Percentiles rank a stretch among this genome's conserved stretches.
These are phyloP conservation scores for Blastobotrys petasosporus DNA, from an alignment of 1,139 yeast genomes.

Conservation along the genomic window DNA sequence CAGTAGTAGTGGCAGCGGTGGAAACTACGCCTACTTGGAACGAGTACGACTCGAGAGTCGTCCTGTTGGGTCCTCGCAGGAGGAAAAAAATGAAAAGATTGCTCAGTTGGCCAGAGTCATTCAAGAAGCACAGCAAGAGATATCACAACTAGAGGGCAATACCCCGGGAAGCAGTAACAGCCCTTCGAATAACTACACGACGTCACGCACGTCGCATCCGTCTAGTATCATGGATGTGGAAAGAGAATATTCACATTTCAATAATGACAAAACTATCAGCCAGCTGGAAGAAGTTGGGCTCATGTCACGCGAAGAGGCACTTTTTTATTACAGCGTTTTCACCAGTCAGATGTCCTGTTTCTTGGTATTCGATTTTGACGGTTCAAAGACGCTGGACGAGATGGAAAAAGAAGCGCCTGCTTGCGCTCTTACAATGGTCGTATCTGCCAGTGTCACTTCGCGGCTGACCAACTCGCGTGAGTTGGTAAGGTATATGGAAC, in stretches of 20 bases:
- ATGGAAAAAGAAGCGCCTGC: not conserved
- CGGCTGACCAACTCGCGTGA: not conserved
- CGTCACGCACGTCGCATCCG: no score
- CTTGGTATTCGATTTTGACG: not conserved
- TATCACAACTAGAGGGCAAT: not conserved
- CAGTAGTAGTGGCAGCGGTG: not conserved
- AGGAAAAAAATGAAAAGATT: conserved; percentile 1
- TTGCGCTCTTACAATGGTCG: conserved; percentile 1
- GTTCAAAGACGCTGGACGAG: not conserved
- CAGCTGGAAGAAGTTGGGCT: no score
- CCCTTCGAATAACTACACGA: no score
- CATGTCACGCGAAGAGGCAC: not conserved
- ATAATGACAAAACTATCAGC: no score
- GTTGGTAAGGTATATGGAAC: conserved; percentile 37
- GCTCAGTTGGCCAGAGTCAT: not conserved
- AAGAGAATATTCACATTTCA: no score
- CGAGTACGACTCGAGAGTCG: no score
- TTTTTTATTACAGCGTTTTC: not conserved
- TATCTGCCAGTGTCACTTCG: conserved; percentile 2
- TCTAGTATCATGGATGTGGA: no score
- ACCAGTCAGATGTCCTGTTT: not conserved
- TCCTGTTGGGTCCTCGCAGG: not conserved
- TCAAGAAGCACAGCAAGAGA: conserved; percentile 2
- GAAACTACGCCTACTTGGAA: no score
- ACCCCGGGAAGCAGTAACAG: no score